Conservation (phyloP, 148 eudicot species). For the Polygonum maritimum region DNA sequence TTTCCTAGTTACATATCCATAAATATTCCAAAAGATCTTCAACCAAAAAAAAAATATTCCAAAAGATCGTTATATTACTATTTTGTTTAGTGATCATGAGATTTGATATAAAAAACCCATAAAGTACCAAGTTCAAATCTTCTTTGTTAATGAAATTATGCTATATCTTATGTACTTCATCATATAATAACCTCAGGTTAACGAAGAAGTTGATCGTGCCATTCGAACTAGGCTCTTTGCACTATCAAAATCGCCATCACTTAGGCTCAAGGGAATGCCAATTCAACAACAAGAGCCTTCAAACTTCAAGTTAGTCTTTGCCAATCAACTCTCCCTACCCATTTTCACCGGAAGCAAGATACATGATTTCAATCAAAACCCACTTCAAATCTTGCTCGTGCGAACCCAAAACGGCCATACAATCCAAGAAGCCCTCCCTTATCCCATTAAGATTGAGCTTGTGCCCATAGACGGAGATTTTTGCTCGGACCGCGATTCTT, state of each 20-base stretch:
- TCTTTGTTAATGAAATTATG: no score
- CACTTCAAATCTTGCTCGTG: constrained; percentile 33
- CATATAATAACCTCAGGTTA: not conserved
- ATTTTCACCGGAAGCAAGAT: constrained; percentile 10
- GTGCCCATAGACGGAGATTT: constrained; percentile 65
- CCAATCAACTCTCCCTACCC: not conserved
- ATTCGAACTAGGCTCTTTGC: not conserved
- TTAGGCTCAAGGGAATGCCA: not conserved
- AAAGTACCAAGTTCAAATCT: no score
- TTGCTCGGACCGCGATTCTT: constrained; percentile 12
- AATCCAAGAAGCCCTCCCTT: constrained; percentile 17
- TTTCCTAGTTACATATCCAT: not conserved
- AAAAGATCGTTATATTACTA: no score
- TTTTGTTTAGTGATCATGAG: no score
- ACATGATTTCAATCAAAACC: constrained; percentile 4
- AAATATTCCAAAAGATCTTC: no score
- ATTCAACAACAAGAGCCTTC: not conserved
- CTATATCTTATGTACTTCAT: not conserved
- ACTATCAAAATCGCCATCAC: constrained; percentile 2
- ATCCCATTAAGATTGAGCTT: constrained; percentile 42
- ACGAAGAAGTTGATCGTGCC: not conserved
- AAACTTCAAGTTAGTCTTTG: not conserved
- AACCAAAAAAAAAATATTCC: no score
- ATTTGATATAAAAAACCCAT: no score
- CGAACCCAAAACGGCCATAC: constrained; percentile 19